Base-by-base conservation (phyloP, 2,329 filamentous ascomycete species). In the Colletotrichum tropicale region DNA sequence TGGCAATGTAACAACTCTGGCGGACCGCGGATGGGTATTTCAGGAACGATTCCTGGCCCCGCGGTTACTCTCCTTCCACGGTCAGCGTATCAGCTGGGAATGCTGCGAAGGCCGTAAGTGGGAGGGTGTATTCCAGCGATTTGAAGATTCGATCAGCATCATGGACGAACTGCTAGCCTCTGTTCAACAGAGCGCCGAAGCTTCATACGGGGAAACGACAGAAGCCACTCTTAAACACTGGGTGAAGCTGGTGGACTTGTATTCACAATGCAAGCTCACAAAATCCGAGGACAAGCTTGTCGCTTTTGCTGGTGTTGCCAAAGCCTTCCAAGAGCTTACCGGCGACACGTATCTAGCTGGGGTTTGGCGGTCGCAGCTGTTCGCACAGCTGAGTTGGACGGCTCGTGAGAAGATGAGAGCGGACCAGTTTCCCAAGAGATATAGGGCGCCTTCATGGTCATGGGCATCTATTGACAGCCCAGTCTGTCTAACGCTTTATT, bases 401-500 rank as follows among this genome's bases (percentile, higher is more conserved):
- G 36, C 16, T 38, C 8, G 5, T 16, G 8, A 38, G 36, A 5
- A 38, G 7, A 8, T 0, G 36, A 38, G 15, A 8, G 36, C 36
- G 36, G 36, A 0, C 36, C 36, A 38, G 0, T 16, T 38, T 3
- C 36, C 36, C 2, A 38, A 38, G 36, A 2, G n/a, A 18, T 52
- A 52, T 24, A n/a, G 43, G 4, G 43, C 43, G 43, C 43, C 43
- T 52, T 52, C 43, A 13, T 52, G 43, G 43, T 52, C 43, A 24
- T 21, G 43, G 43, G 43, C 43, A 52, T 52, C n/a, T 7, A 10
- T 48, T n/a, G 43, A 48, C 43, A 21, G 43, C 43, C 10, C 43
- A 48, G 18, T 48, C 43, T 18, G 16, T 1, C 8, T 4, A 43
- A 1, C 0, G 36, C 5, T 43, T 18, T 4, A 43, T 2, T 4